Conservation (phyloP, 495 filamentous ascomycete species). For the Hypomontagnella monticulosa region DNA sequence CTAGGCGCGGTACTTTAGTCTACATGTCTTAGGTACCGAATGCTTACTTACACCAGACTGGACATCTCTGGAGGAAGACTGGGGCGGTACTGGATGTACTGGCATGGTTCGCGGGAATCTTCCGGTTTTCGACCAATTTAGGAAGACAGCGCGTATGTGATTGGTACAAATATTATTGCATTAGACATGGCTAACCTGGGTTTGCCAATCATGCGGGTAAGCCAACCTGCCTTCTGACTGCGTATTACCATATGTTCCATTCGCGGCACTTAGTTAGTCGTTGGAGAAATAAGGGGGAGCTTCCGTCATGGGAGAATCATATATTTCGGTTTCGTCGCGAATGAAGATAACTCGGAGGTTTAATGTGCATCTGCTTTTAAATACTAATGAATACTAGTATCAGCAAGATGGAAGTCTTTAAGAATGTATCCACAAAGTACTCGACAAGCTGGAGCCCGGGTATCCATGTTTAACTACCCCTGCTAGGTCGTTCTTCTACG, state of each 20-base stretch:
- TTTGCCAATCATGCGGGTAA: conserved; percentile 29
- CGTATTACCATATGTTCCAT: conserved; percentile 20
- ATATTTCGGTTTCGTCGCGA: neutral
- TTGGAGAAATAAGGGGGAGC: neutral
- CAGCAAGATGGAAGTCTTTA: too few species aligned
- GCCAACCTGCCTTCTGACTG: conserved; percentile 27
- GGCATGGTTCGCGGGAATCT: conserved; percentile 41
- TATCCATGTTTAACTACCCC: conserved; percentile 30
- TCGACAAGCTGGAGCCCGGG: conserved; percentile 20
- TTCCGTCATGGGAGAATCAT: neutral
- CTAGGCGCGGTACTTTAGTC: conserved; percentile 8
- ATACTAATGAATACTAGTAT: too few species aligned
- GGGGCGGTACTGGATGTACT: conserved; percentile 17
- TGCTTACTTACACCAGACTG: neutral
- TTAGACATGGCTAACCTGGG: conserved; percentile 11
- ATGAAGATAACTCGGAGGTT: too few species aligned
- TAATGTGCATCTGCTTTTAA: too few species aligned
- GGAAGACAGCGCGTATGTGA: conserved; percentile 22
- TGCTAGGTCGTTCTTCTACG: conserved; percentile 34
- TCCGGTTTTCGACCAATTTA: conserved; percentile 39
- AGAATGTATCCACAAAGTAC: conserved; percentile 38
- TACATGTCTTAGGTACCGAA: conserved; percentile 13
- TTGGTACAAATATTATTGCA: conserved; percentile 14
- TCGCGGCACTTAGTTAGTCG: conserved; percentile 21
- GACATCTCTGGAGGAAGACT: too few species aligned